These are phyloP conservation scores for Blastobotrys peoriensis DNA, from an alignment of 805 yeast genomes.

Conservation along the genomic window DNA sequence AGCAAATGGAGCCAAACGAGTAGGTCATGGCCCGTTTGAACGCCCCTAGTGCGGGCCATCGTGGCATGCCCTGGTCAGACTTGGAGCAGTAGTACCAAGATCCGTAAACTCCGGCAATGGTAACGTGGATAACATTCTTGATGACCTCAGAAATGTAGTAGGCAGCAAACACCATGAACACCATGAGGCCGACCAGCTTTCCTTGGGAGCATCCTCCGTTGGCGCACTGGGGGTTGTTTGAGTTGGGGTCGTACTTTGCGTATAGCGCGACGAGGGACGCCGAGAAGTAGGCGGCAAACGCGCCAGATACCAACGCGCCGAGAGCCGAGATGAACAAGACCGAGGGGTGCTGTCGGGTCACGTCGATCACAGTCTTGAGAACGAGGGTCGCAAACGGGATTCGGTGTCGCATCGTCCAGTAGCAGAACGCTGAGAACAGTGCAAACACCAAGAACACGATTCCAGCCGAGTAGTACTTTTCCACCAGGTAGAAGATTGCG, in stretches of 20 bases:
- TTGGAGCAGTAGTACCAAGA: constrained; percentile 82
- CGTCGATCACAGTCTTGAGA: constrained; percentile 67
- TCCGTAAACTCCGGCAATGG: constrained; percentile 80
- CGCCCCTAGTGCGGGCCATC: constrained; percentile 73
- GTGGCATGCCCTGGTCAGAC: constrained; percentile 74
- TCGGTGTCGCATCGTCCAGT: constrained; percentile 63
- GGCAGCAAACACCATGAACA: constrained; percentile 76
- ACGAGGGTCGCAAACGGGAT: constrained; percentile 72
- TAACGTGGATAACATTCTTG: constrained; percentile 71
- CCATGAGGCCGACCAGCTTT: constrained; percentile 61
- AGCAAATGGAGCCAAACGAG: constrained; percentile 85
- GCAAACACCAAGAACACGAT: constrained; percentile 66
- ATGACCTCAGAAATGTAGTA: constrained; percentile 78
- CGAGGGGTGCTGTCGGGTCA: constrained; percentile 66
- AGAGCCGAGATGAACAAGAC: constrained; percentile 53
- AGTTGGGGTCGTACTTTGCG: constrained; percentile 55
- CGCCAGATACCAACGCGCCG: constrained; percentile 55
- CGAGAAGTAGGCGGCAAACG: constrained; percentile 60
- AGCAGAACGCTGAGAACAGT: constrained; percentile 57
- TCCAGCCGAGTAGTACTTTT: constrained; percentile 73
- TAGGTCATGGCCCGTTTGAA: constrained; percentile 74
- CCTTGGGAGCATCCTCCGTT: constrained; percentile 53
- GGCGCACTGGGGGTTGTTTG: constrained; percentile 43
- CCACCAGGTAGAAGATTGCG: constrained; percentile 63
- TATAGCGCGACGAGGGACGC: constrained; percentile 69